These are phyloP conservation scores for Reutealis trisperma DNA, from an alignment of 345 rosid genomes.

Conservation along the genomic window DNA sequence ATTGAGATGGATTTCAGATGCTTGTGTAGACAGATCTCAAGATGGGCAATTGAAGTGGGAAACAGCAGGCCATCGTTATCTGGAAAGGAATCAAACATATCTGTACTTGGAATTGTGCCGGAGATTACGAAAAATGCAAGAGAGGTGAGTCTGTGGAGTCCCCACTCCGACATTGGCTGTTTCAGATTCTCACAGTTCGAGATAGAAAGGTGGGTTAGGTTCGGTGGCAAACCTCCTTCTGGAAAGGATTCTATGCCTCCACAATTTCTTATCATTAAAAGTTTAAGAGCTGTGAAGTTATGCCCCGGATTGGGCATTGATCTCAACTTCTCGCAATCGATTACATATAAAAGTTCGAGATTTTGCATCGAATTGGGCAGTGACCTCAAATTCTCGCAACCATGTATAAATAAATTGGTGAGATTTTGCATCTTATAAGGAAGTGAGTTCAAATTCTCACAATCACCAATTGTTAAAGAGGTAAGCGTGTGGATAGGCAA, in stretches of 20 bases:
- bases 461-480: background rate
- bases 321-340: background rate
- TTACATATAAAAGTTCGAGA: background rate
- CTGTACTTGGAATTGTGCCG: constrained; percentile 5
- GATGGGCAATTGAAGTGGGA: constrained; percentile 26
- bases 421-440: background rate
- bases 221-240: constrained; percentile 32
- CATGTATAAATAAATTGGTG: background rate
- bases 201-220: constrained; percentile 10
- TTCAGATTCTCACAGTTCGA: constrained; percentile 13
- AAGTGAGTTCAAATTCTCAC: background rate
- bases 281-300: background rate
- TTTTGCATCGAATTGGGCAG: constrained; percentile 10
- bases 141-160: constrained; percentile 19
- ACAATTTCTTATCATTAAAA: background rate
- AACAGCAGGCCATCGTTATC: constrained; percentile 23
- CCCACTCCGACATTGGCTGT: constrained; percentile 25
- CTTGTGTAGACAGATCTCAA: no score
- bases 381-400: background rate
- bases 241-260: constrained; percentile 16
- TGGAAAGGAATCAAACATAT: constrained; percentile 22
- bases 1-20: constrained; percentile 10
- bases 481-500: background rate
- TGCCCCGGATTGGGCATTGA: background rate
- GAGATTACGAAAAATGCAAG: constrained; percentile 9